Percentiles rank a stretch among this genome's conserved stretches.
phyloP scores from a whole-genome alignment of 257 asterid species.

The Fraxinus excelsior region DNA sequence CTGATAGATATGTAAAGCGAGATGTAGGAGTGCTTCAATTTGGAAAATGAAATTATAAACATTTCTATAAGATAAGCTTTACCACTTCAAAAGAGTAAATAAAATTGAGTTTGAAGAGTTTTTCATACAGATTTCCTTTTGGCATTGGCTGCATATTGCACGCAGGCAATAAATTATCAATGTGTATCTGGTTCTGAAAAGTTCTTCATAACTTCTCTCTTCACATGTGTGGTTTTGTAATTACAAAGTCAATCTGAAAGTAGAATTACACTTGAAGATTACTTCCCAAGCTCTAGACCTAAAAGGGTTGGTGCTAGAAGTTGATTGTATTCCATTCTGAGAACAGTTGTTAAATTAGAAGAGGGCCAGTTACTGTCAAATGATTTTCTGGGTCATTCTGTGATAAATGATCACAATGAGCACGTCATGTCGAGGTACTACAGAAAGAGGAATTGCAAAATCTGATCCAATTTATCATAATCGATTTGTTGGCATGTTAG shows the following conservation, averaged over 20 bases:
- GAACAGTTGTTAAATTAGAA: not conserved
- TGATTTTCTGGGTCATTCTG: no score
- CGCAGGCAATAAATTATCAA: no score
- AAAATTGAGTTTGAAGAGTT: not conserved
- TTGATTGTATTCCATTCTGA: not conserved
- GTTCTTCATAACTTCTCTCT: not conserved
- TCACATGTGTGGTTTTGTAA: not conserved
- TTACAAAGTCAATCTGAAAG: not conserved
- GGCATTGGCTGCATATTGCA: no score
- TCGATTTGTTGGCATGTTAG: no score
- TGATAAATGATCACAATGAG: no score
- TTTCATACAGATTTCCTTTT: not conserved
- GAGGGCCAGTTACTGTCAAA: no score
- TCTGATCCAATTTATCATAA: no score
- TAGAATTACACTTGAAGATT: not conserved
- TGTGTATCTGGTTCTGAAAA: no score
- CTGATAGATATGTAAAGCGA: not conserved
- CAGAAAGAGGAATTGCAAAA: no score
- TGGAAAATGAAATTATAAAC: not conserved
- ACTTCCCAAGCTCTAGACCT: not conserved
- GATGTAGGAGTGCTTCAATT: not conserved
- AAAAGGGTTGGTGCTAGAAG: no score
- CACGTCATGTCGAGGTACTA: no score
- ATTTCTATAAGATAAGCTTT: no score
- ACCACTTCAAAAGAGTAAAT: not conserved